Evolutionary conservation across 495 filamentous ascomycete species (phyloP).

Genomic region (Endocarpon pusillum): DNA sequence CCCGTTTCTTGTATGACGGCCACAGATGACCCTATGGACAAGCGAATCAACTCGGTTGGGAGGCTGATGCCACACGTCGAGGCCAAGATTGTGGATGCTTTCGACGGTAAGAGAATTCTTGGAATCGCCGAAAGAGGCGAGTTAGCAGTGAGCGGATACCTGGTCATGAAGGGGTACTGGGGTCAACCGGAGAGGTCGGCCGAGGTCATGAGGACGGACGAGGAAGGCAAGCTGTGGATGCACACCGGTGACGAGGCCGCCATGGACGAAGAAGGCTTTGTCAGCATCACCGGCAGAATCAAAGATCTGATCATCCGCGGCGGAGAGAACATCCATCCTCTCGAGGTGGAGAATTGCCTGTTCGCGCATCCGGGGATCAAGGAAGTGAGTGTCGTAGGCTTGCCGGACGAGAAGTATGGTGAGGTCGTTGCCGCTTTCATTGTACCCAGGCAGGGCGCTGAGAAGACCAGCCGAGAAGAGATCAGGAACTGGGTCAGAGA

Average conservation of each 20-base stretch:
- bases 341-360: slow-evolving; percentile 88
- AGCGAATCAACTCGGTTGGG: slow-evolving; percentile 63
- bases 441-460: slow-evolving; percentile 28
- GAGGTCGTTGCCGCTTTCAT: slow-evolving; percentile 80
- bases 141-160: slow-evolving; percentile 68
- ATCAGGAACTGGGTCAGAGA: slow-evolving; percentile 49
- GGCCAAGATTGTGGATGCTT: slow-evolving; percentile 65
- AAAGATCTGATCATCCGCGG: slow-evolving; percentile 91
- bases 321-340: slow-evolving; percentile 90
- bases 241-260: slow-evolving; percentile 84
- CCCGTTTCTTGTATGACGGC: slow-evolving; percentile 88
- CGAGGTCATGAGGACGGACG: slow-evolving; percentile 51
- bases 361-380: slow-evolving; percentile 47
- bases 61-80: slow-evolving; percentile 62
- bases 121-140: slow-evolving; percentile 57
- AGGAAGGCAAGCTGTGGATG: slow-evolving; percentile 49
- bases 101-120: slow-evolving; percentile 36
- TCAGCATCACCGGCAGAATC: slow-evolving; percentile 58
- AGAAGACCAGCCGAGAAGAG: slow-evolving; percentile 18
- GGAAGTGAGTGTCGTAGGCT: slow-evolving; percentile 68
- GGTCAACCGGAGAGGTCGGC: slow-evolving; percentile 47
- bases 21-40: slow-evolving; percentile 62
- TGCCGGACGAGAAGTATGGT: slow-evolving; percentile 71
- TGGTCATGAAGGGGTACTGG: slow-evolving; percentile 87
- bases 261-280: slow-evolving; percentile 53